These are phyloP conservation scores for Brassica cretica DNA, from an alignment of 345 rosid genomes.

Conservation along the genomic window DNA sequence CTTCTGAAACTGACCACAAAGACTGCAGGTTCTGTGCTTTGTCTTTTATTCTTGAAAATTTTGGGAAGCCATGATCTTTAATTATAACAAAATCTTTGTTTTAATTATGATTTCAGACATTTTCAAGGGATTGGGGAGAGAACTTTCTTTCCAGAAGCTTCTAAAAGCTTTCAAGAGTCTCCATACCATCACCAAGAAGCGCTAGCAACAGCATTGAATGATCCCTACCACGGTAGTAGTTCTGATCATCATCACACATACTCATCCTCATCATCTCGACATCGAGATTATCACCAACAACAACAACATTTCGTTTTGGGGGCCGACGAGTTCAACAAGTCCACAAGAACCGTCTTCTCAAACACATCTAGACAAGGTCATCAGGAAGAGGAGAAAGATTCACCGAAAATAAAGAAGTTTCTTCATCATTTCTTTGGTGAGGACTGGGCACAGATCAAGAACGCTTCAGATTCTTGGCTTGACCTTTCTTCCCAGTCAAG, in stretches of 20 bases:
- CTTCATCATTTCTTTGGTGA: constrained; percentile 81
- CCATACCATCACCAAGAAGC: constrained; percentile 46
- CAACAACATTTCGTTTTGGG: constrained; percentile 61
- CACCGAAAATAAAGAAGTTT: constrained; percentile 54
- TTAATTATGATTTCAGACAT: constrained; percentile 41
- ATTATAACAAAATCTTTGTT: neutral
- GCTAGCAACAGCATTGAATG: constrained; percentile 34
- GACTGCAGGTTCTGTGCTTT: constrained; percentile 51
- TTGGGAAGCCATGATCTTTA: no score
- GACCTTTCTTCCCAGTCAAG: constrained; percentile 49
- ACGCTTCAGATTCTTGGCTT: constrained; percentile 48
- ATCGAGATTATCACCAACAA: neutral
- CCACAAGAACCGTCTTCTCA: constrained; percentile 44
- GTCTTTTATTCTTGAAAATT: neutral
- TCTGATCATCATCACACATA: constrained; percentile 37
- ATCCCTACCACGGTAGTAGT: constrained; percentile 27
- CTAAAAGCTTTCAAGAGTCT: constrained; percentile 48
- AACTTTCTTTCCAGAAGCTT: constrained; percentile 66
- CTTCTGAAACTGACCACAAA: constrained; percentile 47
- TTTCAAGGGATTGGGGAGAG: constrained; percentile 63
- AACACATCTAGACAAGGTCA: constrained; percentile 33
- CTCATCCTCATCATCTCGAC: constrained; percentile 37
- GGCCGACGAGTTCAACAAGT: constrained; percentile 59
- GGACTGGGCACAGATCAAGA: constrained; percentile 51
- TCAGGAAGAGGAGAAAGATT: constrained; percentile 49